Percentiles rank a stretch among this genome's conserved stretches.
Conservation (phyloP, 352 stramenopile genomes). For the Globisporangium takayamanum region DNA sequence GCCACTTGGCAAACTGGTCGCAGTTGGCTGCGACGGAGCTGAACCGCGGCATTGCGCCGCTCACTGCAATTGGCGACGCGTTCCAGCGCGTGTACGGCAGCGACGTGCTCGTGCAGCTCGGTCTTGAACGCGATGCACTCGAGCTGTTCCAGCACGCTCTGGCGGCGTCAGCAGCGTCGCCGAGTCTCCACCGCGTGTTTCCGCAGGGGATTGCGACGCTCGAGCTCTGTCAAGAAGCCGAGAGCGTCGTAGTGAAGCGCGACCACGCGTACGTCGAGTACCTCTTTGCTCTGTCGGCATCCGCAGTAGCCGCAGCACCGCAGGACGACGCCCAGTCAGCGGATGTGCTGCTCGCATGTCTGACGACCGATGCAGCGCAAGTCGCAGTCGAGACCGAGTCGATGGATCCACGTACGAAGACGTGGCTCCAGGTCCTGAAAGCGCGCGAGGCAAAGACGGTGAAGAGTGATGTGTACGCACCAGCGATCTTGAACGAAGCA, state of each 20-base stretch:
- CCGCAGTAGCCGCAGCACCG: not conserved
- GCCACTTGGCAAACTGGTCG: constrained; percentile 76
- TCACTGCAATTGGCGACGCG: constrained; percentile 40
- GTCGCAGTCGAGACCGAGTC: not conserved
- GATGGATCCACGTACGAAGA: not conserved
- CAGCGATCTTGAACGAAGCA: constrained; percentile 33
- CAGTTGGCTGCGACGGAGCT: constrained; percentile 58
- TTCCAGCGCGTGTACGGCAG: constrained; percentile 67
- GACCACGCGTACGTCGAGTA: constrained; percentile 64
- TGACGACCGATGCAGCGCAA: constrained; percentile 16
- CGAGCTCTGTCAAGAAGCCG: constrained; percentile 49
- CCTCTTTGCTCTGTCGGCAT: constrained; percentile 22
- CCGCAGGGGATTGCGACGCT: constrained; percentile 33
- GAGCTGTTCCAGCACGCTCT: constrained; percentile 34
- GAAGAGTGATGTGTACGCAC: constrained; percentile 15
- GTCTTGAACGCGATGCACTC: constrained; percentile 31
- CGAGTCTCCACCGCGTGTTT: constrained; percentile 32
- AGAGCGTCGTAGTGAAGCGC: constrained; percentile 43
- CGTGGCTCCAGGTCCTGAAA: constrained; percentile 32
- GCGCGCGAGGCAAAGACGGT: constrained; percentile 14
- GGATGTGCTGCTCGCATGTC: constrained; percentile 27
- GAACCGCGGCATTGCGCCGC: constrained; percentile 35
- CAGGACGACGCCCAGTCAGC: not conserved
- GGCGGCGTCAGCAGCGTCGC: constrained; percentile 11
- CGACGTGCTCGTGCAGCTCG: constrained; percentile 32